These are phyloP conservation scores for Bodo saltans DNA, from an alignment of 78 protist species.

Conservation along the genomic window DNA sequence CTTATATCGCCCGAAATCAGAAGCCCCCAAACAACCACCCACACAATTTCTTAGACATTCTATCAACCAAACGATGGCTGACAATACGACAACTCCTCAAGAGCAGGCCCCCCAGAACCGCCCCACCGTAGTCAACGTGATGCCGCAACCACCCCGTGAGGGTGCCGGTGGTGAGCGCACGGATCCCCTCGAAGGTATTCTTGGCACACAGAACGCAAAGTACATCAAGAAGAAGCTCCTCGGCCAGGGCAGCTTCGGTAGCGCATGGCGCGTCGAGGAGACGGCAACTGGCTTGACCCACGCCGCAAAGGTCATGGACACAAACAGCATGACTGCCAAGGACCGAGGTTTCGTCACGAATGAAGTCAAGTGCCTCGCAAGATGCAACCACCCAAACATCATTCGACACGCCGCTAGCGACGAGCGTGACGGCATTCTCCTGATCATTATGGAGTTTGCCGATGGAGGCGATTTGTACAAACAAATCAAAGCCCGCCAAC, in stretches of 20 bases:
- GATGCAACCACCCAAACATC: constrained; percentile 17
- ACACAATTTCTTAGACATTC: too few relatives aligned
- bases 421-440: constrained; percentile 39
- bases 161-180: too few relatives aligned
- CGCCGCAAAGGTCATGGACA: neutral
- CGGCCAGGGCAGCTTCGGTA: neutral
- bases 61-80: too few relatives aligned
- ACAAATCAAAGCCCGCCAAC: neutral
- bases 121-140: too few relatives aligned
- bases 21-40: too few relatives aligned
- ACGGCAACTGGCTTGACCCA: neutral
- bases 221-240: neutral
- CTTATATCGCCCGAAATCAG: too few relatives aligned
- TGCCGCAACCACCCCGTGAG: too few relatives aligned
- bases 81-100: too few relatives aligned
- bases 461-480: constrained; percentile 54
- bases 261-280: neutral
- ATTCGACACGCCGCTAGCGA: neutral
- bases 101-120: too few relatives aligned
- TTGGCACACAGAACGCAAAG: too few relatives aligned
- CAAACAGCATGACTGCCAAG: neutral
- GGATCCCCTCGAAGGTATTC: too few relatives aligned
- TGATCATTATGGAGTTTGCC: constrained; percentile 85
- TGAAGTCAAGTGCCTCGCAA: neutral
- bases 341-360: neutral